A percentile compares a stretch with the other conserved stretches of the same genome.
phyloP scores from a whole-genome alignment of 2,329 filamentous ascomycete species.

The Aureobasidium musti region DNA sequence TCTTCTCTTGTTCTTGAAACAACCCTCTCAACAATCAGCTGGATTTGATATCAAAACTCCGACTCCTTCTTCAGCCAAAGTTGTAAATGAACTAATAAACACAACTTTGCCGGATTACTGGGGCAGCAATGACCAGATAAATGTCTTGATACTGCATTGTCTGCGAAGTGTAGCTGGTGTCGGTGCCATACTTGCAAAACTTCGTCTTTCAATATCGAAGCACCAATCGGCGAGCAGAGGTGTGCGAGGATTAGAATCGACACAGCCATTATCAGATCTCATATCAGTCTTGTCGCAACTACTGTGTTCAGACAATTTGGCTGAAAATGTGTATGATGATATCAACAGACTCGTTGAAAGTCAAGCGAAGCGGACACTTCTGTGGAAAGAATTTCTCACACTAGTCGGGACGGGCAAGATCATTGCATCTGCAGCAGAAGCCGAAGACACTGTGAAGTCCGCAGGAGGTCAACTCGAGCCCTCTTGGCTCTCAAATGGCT shows the following conservation, averaged over 20 bases:
- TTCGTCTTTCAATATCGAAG: constrained; percentile 11
- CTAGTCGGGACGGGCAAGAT: constrained; percentile 63
- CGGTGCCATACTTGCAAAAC: constrained; percentile 66
- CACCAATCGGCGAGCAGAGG: neutral
- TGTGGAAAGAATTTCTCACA: constrained; percentile 65
- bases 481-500: constrained; percentile 66
- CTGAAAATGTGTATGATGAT: constrained; percentile 50
- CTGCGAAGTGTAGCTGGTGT: constrained; percentile 74
- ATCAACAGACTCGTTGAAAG: constrained; percentile 47
- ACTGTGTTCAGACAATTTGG: constrained; percentile 49
- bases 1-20: constrained; percentile 40
- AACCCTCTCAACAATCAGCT: constrained; percentile 30
- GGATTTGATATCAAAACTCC: constrained; percentile 62
- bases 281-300: constrained; percentile 48
- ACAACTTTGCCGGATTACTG: constrained; percentile 83
- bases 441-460: constrained; percentile 52
- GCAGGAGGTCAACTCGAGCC: constrained; percentile 31
- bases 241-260: constrained; percentile 37
- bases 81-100: constrained; percentile 72
- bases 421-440: constrained; percentile 61
- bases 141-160: constrained; percentile 60
- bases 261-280: constrained; percentile 41
- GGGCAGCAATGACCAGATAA: constrained; percentile 56
- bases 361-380: constrained; percentile 51
- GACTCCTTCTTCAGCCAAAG: constrained; percentile 68